Percentiles rank a stretch among this genome's conserved stretches.
Evolutionary conservation across 345 rosid species (phyloP).

Genomic region (Bruguiera sexangula): DNA sequence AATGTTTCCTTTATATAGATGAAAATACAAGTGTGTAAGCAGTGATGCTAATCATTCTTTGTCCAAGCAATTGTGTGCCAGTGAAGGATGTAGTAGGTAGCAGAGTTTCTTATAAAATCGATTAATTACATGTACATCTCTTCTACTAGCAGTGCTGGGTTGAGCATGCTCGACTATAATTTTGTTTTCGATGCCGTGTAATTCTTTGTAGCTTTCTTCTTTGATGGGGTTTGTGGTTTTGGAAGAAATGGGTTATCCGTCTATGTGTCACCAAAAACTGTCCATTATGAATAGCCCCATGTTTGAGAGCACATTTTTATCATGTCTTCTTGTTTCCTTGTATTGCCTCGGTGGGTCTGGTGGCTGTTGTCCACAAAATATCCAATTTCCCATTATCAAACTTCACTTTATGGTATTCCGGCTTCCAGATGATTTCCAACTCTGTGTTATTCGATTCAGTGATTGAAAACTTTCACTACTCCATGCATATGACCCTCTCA

Average conservation of each 20-base stretch:
- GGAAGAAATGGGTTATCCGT: not conserved
- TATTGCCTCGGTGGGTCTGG: too few relatives aligned
- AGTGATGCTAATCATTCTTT: conserved; percentile 12
- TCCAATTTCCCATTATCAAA: too few relatives aligned
- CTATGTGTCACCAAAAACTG: too few relatives aligned
- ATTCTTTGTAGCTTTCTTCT: not conserved
- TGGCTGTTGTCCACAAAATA: too few relatives aligned
- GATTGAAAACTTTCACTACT: too few relatives aligned
- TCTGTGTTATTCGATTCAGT: too few relatives aligned
- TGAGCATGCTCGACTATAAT: not conserved
- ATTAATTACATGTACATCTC: not conserved
- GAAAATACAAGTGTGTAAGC: conserved; percentile 9
- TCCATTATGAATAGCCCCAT: too few relatives aligned
- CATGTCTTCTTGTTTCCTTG: too few relatives aligned
- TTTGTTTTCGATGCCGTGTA: not conserved
- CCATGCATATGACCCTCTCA: too few relatives aligned
- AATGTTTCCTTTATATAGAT: conserved; percentile 12
- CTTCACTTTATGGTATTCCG: too few relatives aligned
- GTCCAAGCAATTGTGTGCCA: conserved; percentile 9
- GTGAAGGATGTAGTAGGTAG: conserved; percentile 3
- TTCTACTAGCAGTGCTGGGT: not conserved
- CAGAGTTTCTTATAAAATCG: not conserved
- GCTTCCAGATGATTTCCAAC: too few relatives aligned
- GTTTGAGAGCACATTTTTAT: too few relatives aligned
- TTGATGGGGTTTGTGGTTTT: not conserved